Conservation (phyloP, 1,139 yeast species). For the Geotrichum citri-aurantii region DNA sequence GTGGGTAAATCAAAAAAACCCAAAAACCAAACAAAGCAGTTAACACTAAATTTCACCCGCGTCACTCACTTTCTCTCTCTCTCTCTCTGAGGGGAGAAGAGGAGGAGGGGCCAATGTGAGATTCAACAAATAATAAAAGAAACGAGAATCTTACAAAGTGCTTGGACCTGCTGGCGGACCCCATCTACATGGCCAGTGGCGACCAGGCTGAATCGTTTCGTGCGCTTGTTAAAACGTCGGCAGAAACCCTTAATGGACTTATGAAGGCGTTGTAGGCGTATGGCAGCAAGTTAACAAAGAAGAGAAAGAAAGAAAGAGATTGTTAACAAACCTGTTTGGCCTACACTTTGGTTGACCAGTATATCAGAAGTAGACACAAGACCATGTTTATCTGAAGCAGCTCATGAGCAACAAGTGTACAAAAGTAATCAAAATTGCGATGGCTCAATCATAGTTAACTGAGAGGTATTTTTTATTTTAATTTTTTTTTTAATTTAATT, state of each 20-base stretch:
- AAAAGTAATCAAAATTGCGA: too few species aligned
- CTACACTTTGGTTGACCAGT: too few species aligned
- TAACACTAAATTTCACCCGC: not conserved
- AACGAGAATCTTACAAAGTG: conserved; percentile 1
- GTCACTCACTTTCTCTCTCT: not conserved
- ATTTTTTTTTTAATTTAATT: too few species aligned
- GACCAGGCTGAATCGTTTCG: conserved; percentile 7
- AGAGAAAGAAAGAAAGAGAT: too few species aligned
- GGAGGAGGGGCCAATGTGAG: not conserved
- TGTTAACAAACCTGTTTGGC: too few species aligned
- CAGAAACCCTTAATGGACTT: not conserved
- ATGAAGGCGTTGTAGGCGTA: not conserved
- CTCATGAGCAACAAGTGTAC: too few species aligned
- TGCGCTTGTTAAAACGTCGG: conserved; percentile 1
- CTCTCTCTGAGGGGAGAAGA: too few species aligned
- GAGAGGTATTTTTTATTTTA: not conserved
- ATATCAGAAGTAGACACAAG: not conserved
- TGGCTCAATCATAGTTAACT: too few species aligned
- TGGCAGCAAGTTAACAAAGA: too few species aligned
- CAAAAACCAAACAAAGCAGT: not conserved
- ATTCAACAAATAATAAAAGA: not conserved
- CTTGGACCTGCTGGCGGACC: not conserved
- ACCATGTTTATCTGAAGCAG: not conserved
- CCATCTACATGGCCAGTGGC: not conserved
- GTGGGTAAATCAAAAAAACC: not conserved